Conservation (phyloP, 495 filamentous ascomycete genomes). For the Terfezia claveryi region DNA sequence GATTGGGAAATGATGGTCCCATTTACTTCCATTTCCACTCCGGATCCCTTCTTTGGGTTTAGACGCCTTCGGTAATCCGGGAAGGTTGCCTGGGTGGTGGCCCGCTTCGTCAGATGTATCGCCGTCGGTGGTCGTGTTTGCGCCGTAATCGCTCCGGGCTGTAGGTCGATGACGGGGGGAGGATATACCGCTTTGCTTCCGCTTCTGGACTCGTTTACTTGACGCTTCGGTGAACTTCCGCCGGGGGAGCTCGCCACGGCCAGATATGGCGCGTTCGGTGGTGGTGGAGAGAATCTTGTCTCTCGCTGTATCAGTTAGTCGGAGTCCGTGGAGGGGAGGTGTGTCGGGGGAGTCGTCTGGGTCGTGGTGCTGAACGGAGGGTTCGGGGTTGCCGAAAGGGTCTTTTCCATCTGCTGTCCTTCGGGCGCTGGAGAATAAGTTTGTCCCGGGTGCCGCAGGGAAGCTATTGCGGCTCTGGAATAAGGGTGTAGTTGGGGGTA, state of each 20-base stretch:
- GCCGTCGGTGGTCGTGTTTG: constrained; percentile 20
- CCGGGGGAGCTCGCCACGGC: constrained; percentile 35
- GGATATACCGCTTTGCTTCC: constrained; percentile 24
- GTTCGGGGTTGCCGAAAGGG: no score
- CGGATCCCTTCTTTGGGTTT: constrained; percentile 37
- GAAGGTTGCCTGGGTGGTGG: constrained; percentile 18
- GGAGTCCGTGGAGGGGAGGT: no score
- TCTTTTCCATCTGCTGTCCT: no score
- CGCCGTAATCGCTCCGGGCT: constrained; percentile 26
- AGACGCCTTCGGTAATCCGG: constrained; percentile 22
- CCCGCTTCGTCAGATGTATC: constrained; percentile 17
- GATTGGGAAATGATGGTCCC: constrained; percentile 39
- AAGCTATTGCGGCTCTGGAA: no score
- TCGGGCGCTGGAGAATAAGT: no score
- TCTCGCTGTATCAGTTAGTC: no score
- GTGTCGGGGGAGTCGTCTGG: no score
- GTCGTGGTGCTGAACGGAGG: no score
- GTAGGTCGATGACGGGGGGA: constrained; percentile 32
- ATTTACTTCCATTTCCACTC: constrained; percentile 41
- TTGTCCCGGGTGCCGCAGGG: no score
- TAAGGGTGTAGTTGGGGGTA: no score
- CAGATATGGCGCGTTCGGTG: constrained; percentile 18
- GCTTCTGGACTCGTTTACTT: constrained; percentile 33
- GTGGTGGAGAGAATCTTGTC: neutral
- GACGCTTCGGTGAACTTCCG: constrained; percentile 31